Percentiles rank a stretch among this genome's conserved stretches.
Evolutionary conservation across 495 filamentous ascomycete genomes (phyloP).

Genomic region (Lentithecium fluviatile): DNA sequence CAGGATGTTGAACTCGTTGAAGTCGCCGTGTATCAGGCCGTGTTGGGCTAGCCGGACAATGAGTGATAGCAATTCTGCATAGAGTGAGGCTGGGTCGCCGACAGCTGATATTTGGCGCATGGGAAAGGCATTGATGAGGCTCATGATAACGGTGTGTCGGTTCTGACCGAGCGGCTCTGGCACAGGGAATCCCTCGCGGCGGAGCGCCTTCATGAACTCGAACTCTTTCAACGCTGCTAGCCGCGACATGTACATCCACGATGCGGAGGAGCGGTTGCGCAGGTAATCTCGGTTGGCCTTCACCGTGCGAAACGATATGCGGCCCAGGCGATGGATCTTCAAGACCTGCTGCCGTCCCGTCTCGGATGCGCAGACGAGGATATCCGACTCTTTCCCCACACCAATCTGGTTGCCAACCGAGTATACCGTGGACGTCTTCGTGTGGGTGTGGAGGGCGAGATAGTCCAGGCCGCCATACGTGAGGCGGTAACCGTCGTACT

Average conservation of each 20-base stretch:
- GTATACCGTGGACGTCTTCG: conserved; percentile 74
- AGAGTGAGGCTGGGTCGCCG: conserved; percentile 73
- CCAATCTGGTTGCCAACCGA: conserved; percentile 93
- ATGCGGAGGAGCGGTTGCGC: conserved; percentile 69
- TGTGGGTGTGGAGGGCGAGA: conserved; percentile 84
- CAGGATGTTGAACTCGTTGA: conserved; percentile 99
- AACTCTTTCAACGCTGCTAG: conserved; percentile 90
- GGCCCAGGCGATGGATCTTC: conserved; percentile 91
- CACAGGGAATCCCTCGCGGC: conserved; percentile 80
- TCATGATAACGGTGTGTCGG: conserved; percentile 94
- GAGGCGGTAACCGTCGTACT: conserved; percentile 96
- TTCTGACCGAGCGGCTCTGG: conserved; percentile 83
- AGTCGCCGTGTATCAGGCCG: conserved; percentile 96
- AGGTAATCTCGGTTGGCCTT: conserved; percentile 96
- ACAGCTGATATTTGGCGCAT: conserved; percentile 79
- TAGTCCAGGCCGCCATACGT: conserved; percentile 98
- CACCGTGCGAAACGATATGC: conserved; percentile 95
- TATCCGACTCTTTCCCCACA: conserved; percentile 96
- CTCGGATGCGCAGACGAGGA: conserved; percentile 78
- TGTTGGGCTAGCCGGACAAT: conserved; percentile 80
- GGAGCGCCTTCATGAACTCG: conserved; percentile 84
- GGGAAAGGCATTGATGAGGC: conserved; percentile 82
- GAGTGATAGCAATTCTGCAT: conserved; percentile 83
- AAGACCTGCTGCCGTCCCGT: conserved; percentile 64
- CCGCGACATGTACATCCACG: conserved; percentile 97